These are phyloP conservation scores for Populus tomentosa DNA, from an alignment of 441 rosid genomes.

Conservation along the genomic window DNA sequence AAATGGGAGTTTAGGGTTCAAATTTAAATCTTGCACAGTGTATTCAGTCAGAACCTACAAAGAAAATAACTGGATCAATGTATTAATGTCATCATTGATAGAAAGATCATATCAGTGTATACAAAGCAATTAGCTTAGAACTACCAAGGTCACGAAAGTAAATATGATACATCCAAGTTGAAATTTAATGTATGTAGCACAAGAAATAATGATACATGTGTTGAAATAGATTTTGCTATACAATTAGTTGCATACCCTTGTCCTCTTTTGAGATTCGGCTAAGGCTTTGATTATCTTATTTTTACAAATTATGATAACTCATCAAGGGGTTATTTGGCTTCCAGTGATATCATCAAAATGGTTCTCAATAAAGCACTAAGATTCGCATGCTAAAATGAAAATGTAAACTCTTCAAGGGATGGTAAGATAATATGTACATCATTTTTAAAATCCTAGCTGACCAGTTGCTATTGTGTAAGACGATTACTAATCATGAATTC, in stretches of 20 bases:
- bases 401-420: background rate
- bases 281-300: background rate
- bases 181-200: too few relatives aligned
- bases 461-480: background rate
- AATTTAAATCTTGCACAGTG: slow-evolving; percentile 77
- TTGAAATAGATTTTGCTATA: too few relatives aligned
- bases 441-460: background rate
- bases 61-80: slow-evolving; percentile 5
- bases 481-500: background rate
- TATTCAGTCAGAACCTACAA: slow-evolving; percentile 76
- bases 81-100: background rate
- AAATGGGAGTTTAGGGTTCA: slow-evolving; percentile 77
- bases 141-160: background rate
- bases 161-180: background rate
- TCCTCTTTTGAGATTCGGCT: background rate
- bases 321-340: too few relatives aligned
- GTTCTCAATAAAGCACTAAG: background rate
- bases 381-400: background rate
- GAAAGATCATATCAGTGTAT: background rate
- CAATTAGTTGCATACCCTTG: too few relatives aligned
- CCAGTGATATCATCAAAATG: background rate
- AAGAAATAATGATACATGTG: too few relatives aligned
- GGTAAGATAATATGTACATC: background rate
- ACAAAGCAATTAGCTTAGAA: background rate
- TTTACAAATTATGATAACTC: too few relatives aligned